Evolutionary conservation across 345 rosid genomes (phyloP).

Genomic region (Hevea brasiliensis): DNA sequence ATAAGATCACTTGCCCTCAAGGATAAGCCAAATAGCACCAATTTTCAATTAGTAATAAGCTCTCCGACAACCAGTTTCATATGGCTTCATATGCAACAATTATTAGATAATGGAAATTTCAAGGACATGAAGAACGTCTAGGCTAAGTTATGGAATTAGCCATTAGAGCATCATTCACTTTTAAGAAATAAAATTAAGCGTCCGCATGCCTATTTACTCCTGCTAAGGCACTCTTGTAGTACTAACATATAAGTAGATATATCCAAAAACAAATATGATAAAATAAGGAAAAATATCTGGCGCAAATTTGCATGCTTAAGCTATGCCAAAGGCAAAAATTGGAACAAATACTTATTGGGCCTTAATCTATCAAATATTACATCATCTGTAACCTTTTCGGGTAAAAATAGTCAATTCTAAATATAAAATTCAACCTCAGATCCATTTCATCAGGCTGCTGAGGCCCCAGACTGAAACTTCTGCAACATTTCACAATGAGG

Average conservation of each 20-base stretch:
- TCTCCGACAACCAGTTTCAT: background rate
- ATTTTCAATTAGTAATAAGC: background rate
- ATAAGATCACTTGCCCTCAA: background rate
- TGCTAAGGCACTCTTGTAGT: background rate
- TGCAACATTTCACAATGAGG: slow-evolving; percentile 77
- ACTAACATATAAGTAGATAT: background rate
- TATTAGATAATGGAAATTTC: background rate
- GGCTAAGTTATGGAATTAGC: background rate
- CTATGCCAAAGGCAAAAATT: background rate
- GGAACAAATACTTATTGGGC: slow-evolving; percentile 10
- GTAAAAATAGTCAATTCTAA: slow-evolving; percentile 6
- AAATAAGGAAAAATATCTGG: background rate
- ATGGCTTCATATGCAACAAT: background rate
- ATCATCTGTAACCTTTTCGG: background rate
- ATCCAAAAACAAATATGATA: background rate
- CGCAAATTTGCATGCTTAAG: background rate
- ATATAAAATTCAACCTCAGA: slow-evolving; percentile 33
- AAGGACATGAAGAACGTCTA: background rate
- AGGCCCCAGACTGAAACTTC: slow-evolving; percentile 41
- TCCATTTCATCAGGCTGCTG: slow-evolving; percentile 43
- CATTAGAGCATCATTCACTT: background rate
- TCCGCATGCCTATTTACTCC: background rate
- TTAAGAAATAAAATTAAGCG: background rate
- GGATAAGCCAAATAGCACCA: background rate
- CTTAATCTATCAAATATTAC: slow-evolving; percentile 4